Evolutionary conservation across 2,329 filamentous ascomycete species (phyloP).

Genomic region (Fusarium fracticaudum): DNA sequence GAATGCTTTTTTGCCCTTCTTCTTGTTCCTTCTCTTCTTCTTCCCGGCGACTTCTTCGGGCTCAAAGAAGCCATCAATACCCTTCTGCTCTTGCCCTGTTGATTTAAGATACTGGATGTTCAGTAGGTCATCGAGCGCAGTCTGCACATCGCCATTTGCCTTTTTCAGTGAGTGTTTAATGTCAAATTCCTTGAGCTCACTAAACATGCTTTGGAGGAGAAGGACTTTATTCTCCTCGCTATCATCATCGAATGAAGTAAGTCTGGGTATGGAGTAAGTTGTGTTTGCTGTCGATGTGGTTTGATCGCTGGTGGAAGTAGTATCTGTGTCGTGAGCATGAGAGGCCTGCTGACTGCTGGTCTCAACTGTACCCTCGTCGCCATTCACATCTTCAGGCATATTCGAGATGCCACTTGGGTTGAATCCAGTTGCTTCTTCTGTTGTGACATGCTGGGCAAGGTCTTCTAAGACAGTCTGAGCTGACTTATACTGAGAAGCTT

Average conservation of each 20-base stretch:
- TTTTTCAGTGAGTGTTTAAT: constrained; percentile 75
- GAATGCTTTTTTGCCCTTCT: constrained; percentile 40
- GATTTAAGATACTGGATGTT: constrained; percentile 82
- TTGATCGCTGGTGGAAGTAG: constrained; percentile 41
- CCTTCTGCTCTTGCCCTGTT: constrained; percentile 69
- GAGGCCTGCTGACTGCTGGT: constrained; percentile 45
- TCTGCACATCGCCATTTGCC: constrained; percentile 71
- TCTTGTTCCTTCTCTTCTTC: constrained; percentile 51
- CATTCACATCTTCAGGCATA: constrained; percentile 39
- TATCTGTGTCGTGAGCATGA: constrained; percentile 44
- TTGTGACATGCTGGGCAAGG: constrained; percentile 70
- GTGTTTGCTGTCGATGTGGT: constrained; percentile 38
- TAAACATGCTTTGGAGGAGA: constrained; percentile 76
- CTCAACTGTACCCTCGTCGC: constrained; percentile 38
- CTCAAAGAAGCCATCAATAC: constrained; percentile 83
- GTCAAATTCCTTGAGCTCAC: constrained; percentile 71
- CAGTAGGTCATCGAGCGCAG: constrained; percentile 81
- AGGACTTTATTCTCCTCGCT: constrained; percentile 70
- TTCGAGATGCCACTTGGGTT: constrained; percentile 78
- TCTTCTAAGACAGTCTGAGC: constrained; percentile 70
- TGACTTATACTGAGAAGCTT: constrained; percentile 60
- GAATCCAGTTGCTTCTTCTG: constrained; percentile 79
- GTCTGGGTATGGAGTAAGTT: constrained; percentile 37
- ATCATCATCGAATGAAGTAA: constrained; percentile 50
- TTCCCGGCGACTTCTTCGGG: constrained; percentile 57